Evolutionary conservation across 371 early-diverging fungal species (phyloP).

Genomic region (Neoconidiobolus thromboides): DNA sequence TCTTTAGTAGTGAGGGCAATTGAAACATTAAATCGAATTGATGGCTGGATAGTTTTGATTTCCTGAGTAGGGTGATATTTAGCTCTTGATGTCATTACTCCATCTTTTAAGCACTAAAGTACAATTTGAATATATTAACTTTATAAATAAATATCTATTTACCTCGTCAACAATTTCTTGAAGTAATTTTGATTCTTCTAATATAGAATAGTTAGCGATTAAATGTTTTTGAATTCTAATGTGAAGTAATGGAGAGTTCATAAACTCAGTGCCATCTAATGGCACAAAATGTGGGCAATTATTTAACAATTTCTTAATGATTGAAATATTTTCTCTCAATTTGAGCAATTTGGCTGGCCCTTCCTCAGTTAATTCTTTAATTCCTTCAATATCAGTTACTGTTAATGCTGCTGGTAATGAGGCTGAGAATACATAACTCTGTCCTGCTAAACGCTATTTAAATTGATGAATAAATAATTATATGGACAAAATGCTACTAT

Average conservation of each 20-base stretch:
- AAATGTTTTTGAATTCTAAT: constrained; percentile 30
- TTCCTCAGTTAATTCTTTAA: constrained; percentile 37
- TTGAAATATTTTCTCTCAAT: constrained; percentile 7
- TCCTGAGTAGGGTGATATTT: constrained; percentile 82
- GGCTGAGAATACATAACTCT: constrained; percentile 95
- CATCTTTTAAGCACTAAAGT: constrained; percentile 35
- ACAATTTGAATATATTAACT: not conserved
- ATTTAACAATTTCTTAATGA: constrained; percentile 16
- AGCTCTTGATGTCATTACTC: constrained; percentile 66
- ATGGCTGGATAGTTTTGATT: constrained; percentile 42
- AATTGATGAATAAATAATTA: not conserved
- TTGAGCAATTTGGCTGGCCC: constrained; percentile 11
- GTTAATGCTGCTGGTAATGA: constrained; percentile 94
- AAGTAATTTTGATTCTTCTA: constrained; percentile 36
- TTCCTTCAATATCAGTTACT: constrained; percentile 67
- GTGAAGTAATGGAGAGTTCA: constrained; percentile 48
- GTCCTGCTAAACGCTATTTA: constrained; percentile 69
- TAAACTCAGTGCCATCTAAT: constrained; percentile 20
- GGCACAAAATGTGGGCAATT: constrained; percentile 14
- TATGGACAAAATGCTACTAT: not conserved
- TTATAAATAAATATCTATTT: not conserved
- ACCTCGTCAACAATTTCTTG: constrained; percentile 74
- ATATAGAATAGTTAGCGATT: constrained; percentile 16
- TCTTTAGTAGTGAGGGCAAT: constrained; percentile 63
- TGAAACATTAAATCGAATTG: constrained; percentile 61